Percentiles rank a stretch among this genome's conserved stretches.
Evolutionary conservation across 148 eudicot species (phyloP).

Genomic region (Beta vulgaris): DNA sequence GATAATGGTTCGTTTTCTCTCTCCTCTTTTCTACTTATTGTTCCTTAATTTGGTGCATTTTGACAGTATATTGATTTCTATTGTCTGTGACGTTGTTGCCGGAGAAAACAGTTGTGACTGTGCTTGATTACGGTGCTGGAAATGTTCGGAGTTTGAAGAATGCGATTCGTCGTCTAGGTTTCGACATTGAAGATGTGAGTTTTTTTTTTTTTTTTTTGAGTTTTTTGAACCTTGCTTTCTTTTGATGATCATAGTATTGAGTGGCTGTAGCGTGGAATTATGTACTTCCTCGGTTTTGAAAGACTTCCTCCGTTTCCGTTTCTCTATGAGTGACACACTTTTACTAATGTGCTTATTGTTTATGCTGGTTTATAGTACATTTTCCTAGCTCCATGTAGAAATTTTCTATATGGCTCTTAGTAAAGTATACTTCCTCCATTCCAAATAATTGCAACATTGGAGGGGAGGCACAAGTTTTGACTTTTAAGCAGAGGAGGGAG

Average conservation of each 20-base stretch:
- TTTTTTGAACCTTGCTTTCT: background rate
- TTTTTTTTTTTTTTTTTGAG: background rate
- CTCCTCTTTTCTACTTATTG: too few species aligned
- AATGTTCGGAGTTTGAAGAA: conserved; percentile 89
- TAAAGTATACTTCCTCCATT: too few species aligned
- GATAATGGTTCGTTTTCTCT: conserved; percentile 41
- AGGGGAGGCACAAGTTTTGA: too few species aligned
- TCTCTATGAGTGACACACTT: too few species aligned
- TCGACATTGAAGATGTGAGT: conserved; percentile 65
- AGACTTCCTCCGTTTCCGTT: background rate
- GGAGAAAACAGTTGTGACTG: conserved; percentile 57
- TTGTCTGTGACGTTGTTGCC: background rate
- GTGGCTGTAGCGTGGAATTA: too few species aligned
- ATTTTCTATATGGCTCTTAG: background rate
- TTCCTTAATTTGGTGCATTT: background rate
- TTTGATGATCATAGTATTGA: background rate
- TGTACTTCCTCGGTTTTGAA: background rate
- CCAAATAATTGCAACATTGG: too few species aligned
- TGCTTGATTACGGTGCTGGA: conserved; percentile 98
- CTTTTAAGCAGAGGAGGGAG: too few species aligned
- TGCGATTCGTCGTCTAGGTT: conserved; percentile 74
- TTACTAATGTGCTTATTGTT: background rate
- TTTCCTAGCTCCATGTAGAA: background rate
- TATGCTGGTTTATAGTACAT: background rate
- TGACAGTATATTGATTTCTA: background rate